Evolutionary conservation across 2,329 filamentous ascomycete genomes (phyloP), one percentile per base, ranked within the genome.

Genomic region (Macrophomina pseudophaseolina): DNA sequence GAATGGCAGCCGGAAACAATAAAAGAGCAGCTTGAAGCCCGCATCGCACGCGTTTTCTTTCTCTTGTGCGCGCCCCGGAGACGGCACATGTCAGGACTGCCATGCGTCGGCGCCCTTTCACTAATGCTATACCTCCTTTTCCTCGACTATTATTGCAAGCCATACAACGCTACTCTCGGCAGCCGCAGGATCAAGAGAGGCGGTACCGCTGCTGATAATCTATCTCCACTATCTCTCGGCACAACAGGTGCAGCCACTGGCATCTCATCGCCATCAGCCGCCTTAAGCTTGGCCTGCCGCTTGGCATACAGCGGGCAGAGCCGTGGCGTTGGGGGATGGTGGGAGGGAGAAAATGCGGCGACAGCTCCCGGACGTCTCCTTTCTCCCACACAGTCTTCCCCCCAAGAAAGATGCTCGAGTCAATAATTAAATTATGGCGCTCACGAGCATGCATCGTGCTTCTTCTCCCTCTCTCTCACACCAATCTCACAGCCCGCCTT

Each of bases 151-250:
- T 44, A 32, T 30, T 46, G 14, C 42, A 30, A 49, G 42, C 58
- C 51, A 30, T 30, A 30, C 51, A 30, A 32, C 48, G n/a, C 18
- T 30, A 16, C 46, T 32, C 30, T 18, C 14, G 32, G 32, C 58
- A 49, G 44, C 42, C 30, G 48, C 16, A 18, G 28, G n/a, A 14
- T 35, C 30, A 6, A 16, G 28, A 16, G 2, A 48, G 9, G 42
- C n/a, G 18, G 58, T 38, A 48, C 38, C 40, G 28, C 46, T 62
- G n/a, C 33, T 30, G 42, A 49, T 16, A 28, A 28, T 28, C 28
- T 4, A 46, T n/a, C 28, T 32, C 56, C 56, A 46, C 58, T 49
- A 62, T 48, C 11, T 49, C 58, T 49, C 58, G 44, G 58, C 58
- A 49, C 58, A 62, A 32, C 44, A 14, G 23, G 14, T 11, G 16